A percentile compares a stretch with the other conserved stretches of the same genome.
phyloP scores from a whole-genome alignment of 371 early-diverging fungal genomes.

The Haplosporangium sp. region DNA sequence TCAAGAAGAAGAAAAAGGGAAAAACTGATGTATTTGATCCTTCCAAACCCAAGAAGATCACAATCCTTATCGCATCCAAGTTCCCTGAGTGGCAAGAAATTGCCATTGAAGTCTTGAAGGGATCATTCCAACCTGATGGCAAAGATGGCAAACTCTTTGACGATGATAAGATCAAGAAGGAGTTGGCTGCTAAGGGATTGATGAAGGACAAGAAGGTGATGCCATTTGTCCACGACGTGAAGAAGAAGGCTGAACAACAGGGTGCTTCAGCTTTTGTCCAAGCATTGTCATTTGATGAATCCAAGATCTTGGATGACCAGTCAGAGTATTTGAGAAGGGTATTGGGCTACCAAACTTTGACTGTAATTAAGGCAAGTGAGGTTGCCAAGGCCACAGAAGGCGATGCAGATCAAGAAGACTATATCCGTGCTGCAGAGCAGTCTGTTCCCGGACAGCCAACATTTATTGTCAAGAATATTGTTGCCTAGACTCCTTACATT shows the following conservation, averaged over 20 bases:
- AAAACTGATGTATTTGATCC: constrained; percentile 72
- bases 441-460: constrained; percentile 79
- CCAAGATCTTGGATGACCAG: constrained; percentile 69
- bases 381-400: constrained; percentile 25
- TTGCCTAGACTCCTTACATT: constrained; percentile 5
- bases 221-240: constrained; percentile 90
- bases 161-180: constrained; percentile 77
- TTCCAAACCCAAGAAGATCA: constrained; percentile 76
- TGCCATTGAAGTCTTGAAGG: constrained; percentile 76
- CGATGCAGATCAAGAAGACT: constrained; percentile 60
- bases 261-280: constrained; percentile 88
- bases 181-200: constrained; percentile 78
- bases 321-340: constrained; percentile 64
- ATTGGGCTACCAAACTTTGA: constrained; percentile 59
- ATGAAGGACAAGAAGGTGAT: constrained; percentile 93
- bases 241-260: constrained; percentile 76
- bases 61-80: constrained; percentile 79
- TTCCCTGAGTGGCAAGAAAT: constrained; percentile 97
- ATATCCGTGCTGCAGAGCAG: constrained; percentile 65
- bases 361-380: constrained; percentile 62
- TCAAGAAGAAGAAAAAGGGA: constrained; percentile 87
- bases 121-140: constrained; percentile 69
- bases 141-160: constrained; percentile 69
- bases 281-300: constrained; percentile 83
- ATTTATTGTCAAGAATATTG: constrained; percentile 54